A percentile compares a stretch with the other conserved stretches of the same genome.
These are phyloP conservation scores for Blastomyces percursus DNA, from an alignment of 2,329 filamentous ascomycete genomes.

Conservation along the genomic window DNA sequence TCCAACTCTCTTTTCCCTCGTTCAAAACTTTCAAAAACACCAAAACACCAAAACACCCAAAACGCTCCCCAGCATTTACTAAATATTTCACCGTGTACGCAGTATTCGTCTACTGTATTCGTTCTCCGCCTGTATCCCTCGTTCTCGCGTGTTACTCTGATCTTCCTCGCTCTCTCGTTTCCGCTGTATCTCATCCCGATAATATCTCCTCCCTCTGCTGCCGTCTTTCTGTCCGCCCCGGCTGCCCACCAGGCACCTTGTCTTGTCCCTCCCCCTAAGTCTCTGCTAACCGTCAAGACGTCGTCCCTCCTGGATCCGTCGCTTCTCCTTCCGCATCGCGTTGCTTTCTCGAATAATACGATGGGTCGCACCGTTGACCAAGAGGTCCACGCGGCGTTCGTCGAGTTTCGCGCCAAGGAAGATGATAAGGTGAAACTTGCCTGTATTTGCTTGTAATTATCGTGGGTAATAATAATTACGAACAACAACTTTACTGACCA, in stretches of 20 bases:
- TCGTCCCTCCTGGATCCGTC: constrained; percentile 14
- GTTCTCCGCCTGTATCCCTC: not conserved
- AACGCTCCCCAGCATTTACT: not conserved
- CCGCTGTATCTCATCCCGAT: not conserved
- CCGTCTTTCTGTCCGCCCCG: not conserved
- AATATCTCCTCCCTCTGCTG: not conserved
- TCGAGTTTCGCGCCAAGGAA: constrained; percentile 45
- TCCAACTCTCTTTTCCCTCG: not conserved
- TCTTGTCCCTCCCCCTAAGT: constrained; percentile 16
- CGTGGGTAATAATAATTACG: constrained; percentile 28
- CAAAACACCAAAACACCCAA: not conserved
- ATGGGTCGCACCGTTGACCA: constrained; percentile 44
- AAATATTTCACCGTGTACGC: not conserved
- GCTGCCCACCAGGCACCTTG: constrained; percentile 1
- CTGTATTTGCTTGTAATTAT: constrained; percentile 26
- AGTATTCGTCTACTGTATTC: not conserved
- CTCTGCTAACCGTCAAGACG: constrained; percentile 10
- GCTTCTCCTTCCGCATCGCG: constrained; percentile 16
- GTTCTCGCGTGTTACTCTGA: not conserved
- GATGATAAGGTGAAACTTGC: constrained; percentile 35
- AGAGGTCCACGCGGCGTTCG: constrained; percentile 43
- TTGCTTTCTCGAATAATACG: constrained; percentile 14
- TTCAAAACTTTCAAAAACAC: not conserved
- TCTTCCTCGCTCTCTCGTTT: not conserved
- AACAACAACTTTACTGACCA: constrained; percentile 25